A percentile compares a stretch with the other conserved stretches of the same genome.
Evolutionary conservation across 768 basidiomycete genomes (phyloP).

Genomic region (Phanerochaete carnosa): DNA sequence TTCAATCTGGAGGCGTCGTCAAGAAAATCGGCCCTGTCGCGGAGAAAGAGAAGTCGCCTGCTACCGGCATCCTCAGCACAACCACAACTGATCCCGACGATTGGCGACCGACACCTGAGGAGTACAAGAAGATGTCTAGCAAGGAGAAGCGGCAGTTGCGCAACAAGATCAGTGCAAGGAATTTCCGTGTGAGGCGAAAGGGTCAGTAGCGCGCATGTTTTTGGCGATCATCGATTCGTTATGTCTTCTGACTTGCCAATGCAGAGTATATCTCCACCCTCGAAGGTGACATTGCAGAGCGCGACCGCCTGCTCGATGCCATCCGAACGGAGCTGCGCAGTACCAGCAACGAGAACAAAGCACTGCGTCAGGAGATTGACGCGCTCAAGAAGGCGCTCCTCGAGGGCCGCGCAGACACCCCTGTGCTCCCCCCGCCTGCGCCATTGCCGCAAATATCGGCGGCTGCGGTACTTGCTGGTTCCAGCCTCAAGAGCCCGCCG

Average conservation of each 20-base stretch:
- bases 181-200: slow-evolving; percentile 93
- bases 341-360: slow-evolving; percentile 77
- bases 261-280: slow-evolving; percentile 92
- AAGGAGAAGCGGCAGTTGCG: slow-evolving; percentile 96
- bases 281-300: slow-evolving; percentile 89
- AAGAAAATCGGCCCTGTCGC: slow-evolving; percentile 48
- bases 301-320: slow-evolving; percentile 86
- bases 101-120: slow-evolving; percentile 86
- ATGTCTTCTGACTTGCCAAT: background rate
- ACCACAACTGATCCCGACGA: slow-evolving; percentile 53
- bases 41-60: slow-evolving; percentile 34
- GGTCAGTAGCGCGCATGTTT: slow-evolving; percentile 40
- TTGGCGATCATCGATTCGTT: background rate
- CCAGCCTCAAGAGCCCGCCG: slow-evolving; percentile 15
- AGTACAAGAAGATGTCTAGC: slow-evolving; percentile 91
- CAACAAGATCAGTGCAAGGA: slow-evolving; percentile 95
- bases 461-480: slow-evolving; percentile 15
- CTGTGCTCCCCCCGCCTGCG: slow-evolving; percentile 43
- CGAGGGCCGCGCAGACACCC: slow-evolving; percentile 39
- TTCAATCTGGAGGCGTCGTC: slow-evolving; percentile 68
- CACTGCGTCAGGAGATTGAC: slow-evolving; percentile 73
- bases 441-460: slow-evolving; percentile 33
- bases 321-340: slow-evolving; percentile 82
- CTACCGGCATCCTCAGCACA: slow-evolving; percentile 19
- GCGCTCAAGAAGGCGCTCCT: slow-evolving; percentile 74